Evolutionary conservation across 257 asterid species (phyloP).

Genomic region (Capsicum baccatum): DNA sequence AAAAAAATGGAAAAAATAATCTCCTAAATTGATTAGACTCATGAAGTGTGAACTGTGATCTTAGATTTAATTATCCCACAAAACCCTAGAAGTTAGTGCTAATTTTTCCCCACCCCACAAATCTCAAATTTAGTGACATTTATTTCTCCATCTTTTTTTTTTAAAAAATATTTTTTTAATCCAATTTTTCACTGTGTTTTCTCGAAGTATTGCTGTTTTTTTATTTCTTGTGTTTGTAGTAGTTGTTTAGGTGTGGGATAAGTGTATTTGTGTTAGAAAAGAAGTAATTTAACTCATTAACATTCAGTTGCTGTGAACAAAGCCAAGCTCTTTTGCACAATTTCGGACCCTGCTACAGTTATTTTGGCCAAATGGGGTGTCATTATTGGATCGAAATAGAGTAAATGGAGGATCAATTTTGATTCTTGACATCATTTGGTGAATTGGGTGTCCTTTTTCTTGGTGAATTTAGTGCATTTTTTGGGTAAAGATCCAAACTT

Average conservation of each 20-base stretch:
- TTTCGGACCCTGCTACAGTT: constrained; percentile 9
- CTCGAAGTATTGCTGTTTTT: background rate
- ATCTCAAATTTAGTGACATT: constrained; percentile 35
- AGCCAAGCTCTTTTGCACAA: background rate
- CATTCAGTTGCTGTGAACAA: background rate
- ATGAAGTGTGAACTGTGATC: constrained; percentile 29
- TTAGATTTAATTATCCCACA: constrained; percentile 30
- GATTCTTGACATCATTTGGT: constrained; percentile 24
- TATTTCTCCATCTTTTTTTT: background rate
- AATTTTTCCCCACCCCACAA: background rate
- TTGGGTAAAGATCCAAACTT: constrained; percentile 14
- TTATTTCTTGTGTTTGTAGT: background rate
- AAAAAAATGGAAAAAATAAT: background rate
- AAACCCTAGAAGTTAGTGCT: constrained; percentile 28
- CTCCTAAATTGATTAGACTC: constrained; percentile 4
- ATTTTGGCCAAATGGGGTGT: constrained; percentile 16
- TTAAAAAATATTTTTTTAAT: background rate
- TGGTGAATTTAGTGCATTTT: constrained; percentile 30
- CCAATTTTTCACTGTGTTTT: constrained; percentile 4
- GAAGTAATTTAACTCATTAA: background rate
- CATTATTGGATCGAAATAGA: constrained; percentile 17
- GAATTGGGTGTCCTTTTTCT: constrained; percentile 30
- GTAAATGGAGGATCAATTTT: background rate
- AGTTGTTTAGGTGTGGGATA: background rate
- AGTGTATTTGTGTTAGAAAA: background rate